phyloP scores from a whole-genome alignment of 257 asterid species.

The Prunella vulgaris region DNA sequence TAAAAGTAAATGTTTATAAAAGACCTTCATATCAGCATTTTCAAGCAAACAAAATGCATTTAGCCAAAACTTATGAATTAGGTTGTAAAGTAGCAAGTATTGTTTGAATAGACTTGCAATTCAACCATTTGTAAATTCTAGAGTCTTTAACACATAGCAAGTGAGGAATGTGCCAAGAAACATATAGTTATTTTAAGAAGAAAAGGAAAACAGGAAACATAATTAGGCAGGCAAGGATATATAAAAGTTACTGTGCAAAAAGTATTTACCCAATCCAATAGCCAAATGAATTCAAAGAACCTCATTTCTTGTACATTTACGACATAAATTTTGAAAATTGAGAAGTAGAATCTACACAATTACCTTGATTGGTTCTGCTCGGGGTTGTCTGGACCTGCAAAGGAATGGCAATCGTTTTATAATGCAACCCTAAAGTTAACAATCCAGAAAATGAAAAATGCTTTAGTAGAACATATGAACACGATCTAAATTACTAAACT shows the following conservation, averaged over 20 bases:
- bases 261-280: neutral
- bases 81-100: slow-evolving; percentile 1
- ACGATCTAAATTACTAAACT: neutral
- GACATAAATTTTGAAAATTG: neutral
- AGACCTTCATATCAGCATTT: slow-evolving; percentile 1
- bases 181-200: neutral
- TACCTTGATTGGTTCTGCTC: slow-evolving; percentile 53
- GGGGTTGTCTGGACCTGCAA: slow-evolving; percentile 75
- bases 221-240: neutral
- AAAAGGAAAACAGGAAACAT: neutral
- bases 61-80: neutral
- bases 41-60: neutral
- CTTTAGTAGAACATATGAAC: neutral
- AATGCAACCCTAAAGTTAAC: neutral
- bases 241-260: neutral
- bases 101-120: slow-evolving; percentile 6
- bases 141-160: neutral
- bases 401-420: slow-evolving; percentile 12
- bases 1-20: neutral
- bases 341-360: slow-evolving; percentile 12
- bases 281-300: neutral
- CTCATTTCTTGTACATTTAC: neutral
- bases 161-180: neutral
- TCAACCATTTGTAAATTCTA: slow-evolving; percentile 1
- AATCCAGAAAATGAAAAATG: neutral